Base-by-base conservation (phyloP, 495 filamentous ascomycete species). In the Penicillium fimorum region DNA sequence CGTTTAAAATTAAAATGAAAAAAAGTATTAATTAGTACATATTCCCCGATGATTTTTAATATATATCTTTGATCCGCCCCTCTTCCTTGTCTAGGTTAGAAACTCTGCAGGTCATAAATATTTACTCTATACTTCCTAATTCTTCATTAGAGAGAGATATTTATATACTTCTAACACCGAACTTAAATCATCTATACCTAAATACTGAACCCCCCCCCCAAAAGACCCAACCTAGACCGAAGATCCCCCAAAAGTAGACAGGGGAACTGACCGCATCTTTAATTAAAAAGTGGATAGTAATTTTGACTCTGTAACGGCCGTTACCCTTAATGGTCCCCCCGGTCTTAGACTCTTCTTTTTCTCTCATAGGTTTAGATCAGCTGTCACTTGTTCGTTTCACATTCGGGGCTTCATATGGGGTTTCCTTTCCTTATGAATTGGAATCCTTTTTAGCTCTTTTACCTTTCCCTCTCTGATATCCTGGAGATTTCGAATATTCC, bases 301-400 rank as follows among this genome's bases (percentile, higher is more conserved):
- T 47, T 58, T 55, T 54, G 33, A 40, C 30, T 38, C 13, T 52
- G 33, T 61, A 53, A 30, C 49, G 8, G 11, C 32, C 47, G 12
- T 50, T 50, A 50, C 47, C 25, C 25, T n/a, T 47, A 32, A 29
- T 47, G 13, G 29, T 18, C 47, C 32, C 47, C 43, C 29, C 43
- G 57, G 57, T 59, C 57, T 59, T 44, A 59, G 57, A 59, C 57
- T 55, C 38, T 53, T 35, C n/a, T n/a, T n/a, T n/a, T n/a, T n/a
- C n/a, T 29, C 13, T 10, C 13, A 22, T 33, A 49, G 32, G 22
- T 50, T 29, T 17, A 17, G n/a, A 55, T 58, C 27, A 25, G 40
- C 43, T 53, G 41, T 54, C 49, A 47, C 60, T 45, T 51, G 24
- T 47, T 47, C 45, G 43, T 54, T 38, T 46, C 55, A 50, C 13